phyloP scores from a whole-genome alignment of 2,329 filamentous ascomycete genomes.

The Trichoderma arundinaceum region DNA sequence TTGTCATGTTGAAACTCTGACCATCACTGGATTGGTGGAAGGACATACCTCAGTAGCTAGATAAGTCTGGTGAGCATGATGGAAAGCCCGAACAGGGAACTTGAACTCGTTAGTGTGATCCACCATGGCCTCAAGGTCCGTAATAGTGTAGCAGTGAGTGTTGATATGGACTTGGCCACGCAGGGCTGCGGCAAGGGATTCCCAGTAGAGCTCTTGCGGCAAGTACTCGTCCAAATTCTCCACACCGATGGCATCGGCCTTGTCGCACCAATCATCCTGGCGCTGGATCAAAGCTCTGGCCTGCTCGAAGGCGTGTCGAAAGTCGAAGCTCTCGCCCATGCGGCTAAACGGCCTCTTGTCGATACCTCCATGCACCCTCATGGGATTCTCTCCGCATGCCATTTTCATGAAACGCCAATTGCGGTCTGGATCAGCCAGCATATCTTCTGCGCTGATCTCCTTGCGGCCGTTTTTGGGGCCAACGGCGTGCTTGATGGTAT shows the following conservation, averaged over 20 bases:
- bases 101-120: slow-evolving; percentile 75
- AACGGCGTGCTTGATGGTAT: slow-evolving; percentile 70
- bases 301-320: slow-evolving; percentile 70
- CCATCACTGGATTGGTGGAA: too few species aligned
- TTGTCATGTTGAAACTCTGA: neutral
- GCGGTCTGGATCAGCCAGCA: slow-evolving; percentile 69
- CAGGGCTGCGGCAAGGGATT: slow-evolving; percentile 65
- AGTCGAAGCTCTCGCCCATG: slow-evolving; percentile 72
- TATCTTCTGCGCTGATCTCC: slow-evolving; percentile 66
- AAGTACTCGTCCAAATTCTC: slow-evolving; percentile 62
- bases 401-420: slow-evolving; percentile 77
- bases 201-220: slow-evolving; percentile 67
- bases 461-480: slow-evolving; percentile 63
- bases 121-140: slow-evolving; percentile 72
- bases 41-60: slow-evolving; percentile 64
- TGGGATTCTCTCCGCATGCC: slow-evolving; percentile 75
- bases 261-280: slow-evolving; percentile 72
- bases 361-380: slow-evolving; percentile 62
- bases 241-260: slow-evolving; percentile 57
- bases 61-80: slow-evolving; percentile 72
- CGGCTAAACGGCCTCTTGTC: slow-evolving; percentile 63
- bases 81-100: slow-evolving; percentile 69
- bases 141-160: slow-evolving; percentile 73
- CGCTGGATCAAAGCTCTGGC: slow-evolving; percentile 60
- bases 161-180: slow-evolving; percentile 72